Base-by-base conservation (phyloP, 1,139 yeast species). In the Saccharomyces hybrid region DNA sequence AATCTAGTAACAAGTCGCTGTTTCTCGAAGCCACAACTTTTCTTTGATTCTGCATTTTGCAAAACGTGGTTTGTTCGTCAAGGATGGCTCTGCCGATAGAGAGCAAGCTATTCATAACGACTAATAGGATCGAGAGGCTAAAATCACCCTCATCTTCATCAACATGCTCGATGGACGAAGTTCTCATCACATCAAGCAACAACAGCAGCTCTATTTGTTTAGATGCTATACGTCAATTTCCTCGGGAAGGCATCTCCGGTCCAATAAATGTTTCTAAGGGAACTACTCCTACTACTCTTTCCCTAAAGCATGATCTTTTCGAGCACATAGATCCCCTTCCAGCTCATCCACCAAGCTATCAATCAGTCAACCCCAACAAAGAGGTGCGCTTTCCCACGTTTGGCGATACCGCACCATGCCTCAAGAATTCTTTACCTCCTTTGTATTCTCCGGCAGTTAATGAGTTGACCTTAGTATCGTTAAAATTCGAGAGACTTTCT, bases 401-500 rank as follows among this genome's bases (percentile, higher is more conserved):
- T 57, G 73, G 73, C 16, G 58, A 56, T 16, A 47, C 49, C 1
- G 66, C 69, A 54, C 51, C 62, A 16, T 48, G 59, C 4, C 62
- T 64, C 27, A 63, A 62, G 1, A 58, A 59, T 3, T 76, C 77
- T 49, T 23, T 27, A 2, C 72, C 82, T 6, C 88, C 89, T 0
- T 54, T 47, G 1, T 82, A 84, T 60, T 42, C 75, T 0, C 85
- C 89, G 0, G 75, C 87, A 0, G 79, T 81, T 1, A 78, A 82
- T 60, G 79, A 81, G 56, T 62, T 83, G 3, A 78, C 83, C 0
- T 64, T 77, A 1, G 76, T 81, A 0, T 64, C 76, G 2, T 73
- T 85, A 58, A 84, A 84, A 61, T 63, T 76, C 32, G 89, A 84
- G 64, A 84, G 87, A 85, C 59, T 80, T 1, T 77, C 83, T 5